These are phyloP conservation scores for Geranium rotundifolium DNA, from an alignment of 345 rosid species.

Conservation along the genomic window DNA sequence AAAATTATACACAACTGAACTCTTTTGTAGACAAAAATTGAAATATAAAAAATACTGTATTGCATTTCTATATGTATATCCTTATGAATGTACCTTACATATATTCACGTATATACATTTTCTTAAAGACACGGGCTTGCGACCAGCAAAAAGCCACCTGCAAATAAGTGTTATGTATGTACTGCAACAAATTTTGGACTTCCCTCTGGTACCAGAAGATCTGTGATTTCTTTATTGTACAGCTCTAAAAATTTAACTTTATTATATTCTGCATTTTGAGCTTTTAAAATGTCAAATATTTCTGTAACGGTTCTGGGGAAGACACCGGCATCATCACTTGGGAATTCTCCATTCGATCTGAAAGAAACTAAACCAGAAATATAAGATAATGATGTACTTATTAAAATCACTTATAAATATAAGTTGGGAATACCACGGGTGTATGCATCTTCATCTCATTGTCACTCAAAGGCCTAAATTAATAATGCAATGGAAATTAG, in stretches of 20 bases:
- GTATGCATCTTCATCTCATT: conserved; percentile 70
- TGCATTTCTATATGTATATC: too few species aligned
- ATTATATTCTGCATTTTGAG: conserved; percentile 84
- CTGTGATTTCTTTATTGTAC: conserved; percentile 92
- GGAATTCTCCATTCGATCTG: conserved; percentile 89
- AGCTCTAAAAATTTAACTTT: conserved; percentile 91
- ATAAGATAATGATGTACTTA: background rate
- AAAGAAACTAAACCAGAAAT: conserved; percentile 12
- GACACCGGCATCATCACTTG: conserved; percentile 93
- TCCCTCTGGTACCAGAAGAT: conserved; percentile 73
- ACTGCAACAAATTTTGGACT: conserved; percentile 57
- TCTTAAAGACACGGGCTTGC: too few species aligned
- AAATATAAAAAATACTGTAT: too few species aligned
- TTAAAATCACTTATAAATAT: background rate
- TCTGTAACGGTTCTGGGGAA: conserved; percentile 92
- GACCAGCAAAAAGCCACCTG: too few species aligned
- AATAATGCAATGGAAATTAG: background rate
- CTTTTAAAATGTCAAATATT: conserved; percentile 80
- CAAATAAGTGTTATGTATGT: too few species aligned
- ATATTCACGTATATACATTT: too few species aligned
- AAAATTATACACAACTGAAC: too few species aligned
- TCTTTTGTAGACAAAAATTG: too few species aligned
- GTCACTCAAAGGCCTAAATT: conserved; percentile 76
- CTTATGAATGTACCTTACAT: too few species aligned
- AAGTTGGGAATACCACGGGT: conserved; percentile 42